Evolutionary conservation across 805 yeast species (phyloP).

Genomic region (Yarrowia sp.): DNA sequence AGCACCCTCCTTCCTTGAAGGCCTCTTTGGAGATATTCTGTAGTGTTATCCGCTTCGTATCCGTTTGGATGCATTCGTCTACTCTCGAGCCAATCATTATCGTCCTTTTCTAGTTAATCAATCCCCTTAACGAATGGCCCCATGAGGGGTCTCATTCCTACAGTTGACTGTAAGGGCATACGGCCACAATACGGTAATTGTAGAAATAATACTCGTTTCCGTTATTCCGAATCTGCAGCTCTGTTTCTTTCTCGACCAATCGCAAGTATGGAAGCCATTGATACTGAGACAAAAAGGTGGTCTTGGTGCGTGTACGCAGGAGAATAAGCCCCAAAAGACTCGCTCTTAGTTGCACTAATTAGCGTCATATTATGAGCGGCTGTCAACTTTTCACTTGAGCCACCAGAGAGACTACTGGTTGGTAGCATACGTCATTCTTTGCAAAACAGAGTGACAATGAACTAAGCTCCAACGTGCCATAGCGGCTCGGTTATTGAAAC

Average conservation of each 20-base stretch:
- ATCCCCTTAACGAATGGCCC: not conserved
- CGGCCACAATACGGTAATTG: not conserved
- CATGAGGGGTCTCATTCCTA: not conserved
- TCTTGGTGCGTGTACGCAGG: not conserved
- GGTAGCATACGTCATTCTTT: constrained; percentile 2
- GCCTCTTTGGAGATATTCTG: too few species aligned
- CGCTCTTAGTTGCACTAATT: not conserved
- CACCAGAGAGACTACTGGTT: too few species aligned
- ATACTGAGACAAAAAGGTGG: not conserved
- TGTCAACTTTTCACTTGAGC: too few species aligned
- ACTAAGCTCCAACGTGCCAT: not conserved
- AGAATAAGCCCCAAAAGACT: not conserved
- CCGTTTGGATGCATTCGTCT: not conserved
- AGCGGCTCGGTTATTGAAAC: too few species aligned
- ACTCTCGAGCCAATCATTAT: too few species aligned
- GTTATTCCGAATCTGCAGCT: too few species aligned
- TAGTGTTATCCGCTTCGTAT: not conserved
- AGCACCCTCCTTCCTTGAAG: too few species aligned
- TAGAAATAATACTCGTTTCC: too few species aligned
- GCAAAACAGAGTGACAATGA: not conserved
- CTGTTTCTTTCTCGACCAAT: not conserved
- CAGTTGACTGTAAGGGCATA: not conserved
- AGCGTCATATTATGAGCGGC: too few species aligned
- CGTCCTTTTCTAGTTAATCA: not conserved
- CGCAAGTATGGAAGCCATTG: not conserved